A percentile compares a stretch with the other conserved stretches of the same genome.
These are phyloP conservation scores for Chlamydomonas eustigma DNA, from an alignment of 139 green algal species.

Conservation along the genomic window DNA sequence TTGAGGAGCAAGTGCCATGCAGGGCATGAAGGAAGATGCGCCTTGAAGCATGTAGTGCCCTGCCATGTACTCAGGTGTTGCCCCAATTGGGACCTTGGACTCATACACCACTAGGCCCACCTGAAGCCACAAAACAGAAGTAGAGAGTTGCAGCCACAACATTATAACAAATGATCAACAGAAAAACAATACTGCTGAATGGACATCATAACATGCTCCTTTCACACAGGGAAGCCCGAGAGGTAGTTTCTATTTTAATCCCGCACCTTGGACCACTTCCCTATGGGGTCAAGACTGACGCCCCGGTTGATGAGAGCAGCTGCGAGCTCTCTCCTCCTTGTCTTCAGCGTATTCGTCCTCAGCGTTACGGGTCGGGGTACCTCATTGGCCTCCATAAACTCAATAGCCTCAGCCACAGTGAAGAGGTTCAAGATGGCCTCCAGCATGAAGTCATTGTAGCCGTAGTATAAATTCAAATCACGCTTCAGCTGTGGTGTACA, in stretches of 20 bases:
- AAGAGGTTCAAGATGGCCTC: conserved; percentile 43
- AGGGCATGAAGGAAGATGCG: conserved; percentile 94
- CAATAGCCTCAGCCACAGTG: conserved; percentile 19
- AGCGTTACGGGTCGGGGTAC: conserved; percentile 54
- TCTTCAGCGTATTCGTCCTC: conserved; percentile 90
- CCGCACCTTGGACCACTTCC: conserved; percentile 91
- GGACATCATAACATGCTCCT: not conserved
- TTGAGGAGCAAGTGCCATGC: conserved; percentile 91
- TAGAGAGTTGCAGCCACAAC: not conserved
- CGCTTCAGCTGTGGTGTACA: conserved; percentile 6
- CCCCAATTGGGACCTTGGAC: conserved; percentile 90
- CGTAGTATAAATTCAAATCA: conserved; percentile 72
- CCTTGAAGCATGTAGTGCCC: conserved; percentile 99
- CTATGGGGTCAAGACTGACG: conserved; percentile 97
- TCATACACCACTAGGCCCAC: conserved; percentile 95
- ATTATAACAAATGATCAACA: not conserved
- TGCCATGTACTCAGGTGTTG: conserved; percentile 99
- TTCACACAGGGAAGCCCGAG: no score
- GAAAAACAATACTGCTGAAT: not conserved
- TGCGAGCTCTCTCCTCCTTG: conserved; percentile 87
- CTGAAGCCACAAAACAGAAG: no score
- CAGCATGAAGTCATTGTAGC: conserved; percentile 96
- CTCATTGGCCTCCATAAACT: conserved; percentile 82
- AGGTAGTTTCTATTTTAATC: no score
- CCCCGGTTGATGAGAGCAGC: conserved; percentile 92